Conservation (phyloP, 371 early-diverging fungal genomes). For the Amoeboaphelidium occidentale region DNA sequence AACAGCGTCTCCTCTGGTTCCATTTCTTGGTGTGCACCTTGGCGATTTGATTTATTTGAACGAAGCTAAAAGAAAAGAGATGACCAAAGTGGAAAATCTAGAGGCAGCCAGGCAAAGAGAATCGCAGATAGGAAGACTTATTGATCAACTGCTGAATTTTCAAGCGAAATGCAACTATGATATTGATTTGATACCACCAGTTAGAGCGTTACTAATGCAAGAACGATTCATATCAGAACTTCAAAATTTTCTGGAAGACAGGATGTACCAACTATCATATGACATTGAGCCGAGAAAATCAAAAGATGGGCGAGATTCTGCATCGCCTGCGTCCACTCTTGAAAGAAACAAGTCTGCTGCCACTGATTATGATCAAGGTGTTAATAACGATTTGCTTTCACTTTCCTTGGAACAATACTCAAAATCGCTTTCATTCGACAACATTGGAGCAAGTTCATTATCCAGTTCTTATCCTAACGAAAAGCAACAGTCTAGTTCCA, state of each 20-base stretch:
- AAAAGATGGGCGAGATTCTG: no score
- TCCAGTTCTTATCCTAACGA: no score
- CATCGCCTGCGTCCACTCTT: no score
- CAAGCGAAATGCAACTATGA: background rate
- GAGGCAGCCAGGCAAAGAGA: background rate
- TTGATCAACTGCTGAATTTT: background rate
- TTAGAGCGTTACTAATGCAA: background rate
- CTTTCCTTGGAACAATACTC: no score
- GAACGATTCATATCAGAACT: background rate
- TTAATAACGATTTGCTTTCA: no score
- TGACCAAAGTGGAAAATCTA: background rate
- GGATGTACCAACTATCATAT: background rate
- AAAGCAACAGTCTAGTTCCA: no score
- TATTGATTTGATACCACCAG: background rate
- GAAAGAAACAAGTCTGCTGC: no score
- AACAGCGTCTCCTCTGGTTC: background rate
- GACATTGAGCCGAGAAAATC: background rate
- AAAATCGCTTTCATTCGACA: no score
- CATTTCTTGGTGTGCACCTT: background rate
- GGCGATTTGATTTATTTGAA: background rate
- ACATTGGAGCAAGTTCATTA: no score
- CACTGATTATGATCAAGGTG: no score
- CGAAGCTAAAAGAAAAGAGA: background rate
- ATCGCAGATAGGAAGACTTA: background rate
- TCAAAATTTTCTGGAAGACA: background rate